phyloP scores from a whole-genome alignment of 2,329 filamentous ascomycete species.

The Aureobasidium sp. region DNA sequence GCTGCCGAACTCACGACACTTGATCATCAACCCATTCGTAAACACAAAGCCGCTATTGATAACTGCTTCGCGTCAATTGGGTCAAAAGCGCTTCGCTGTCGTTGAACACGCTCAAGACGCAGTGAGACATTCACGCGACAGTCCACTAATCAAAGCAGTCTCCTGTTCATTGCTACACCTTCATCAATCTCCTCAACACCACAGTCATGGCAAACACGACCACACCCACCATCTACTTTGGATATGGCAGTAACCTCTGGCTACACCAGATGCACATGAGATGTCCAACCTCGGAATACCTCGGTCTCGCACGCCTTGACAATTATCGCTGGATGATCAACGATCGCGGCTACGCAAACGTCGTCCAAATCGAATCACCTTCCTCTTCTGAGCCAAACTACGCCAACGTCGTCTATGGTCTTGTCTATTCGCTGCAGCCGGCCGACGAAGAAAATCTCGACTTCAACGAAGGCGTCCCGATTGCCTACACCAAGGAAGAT shows the following conservation, averaged over 20 bases:
- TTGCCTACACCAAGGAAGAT: slow-evolving; percentile 51
- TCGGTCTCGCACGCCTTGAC: slow-evolving; percentile 52
- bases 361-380: slow-evolving; percentile 38
- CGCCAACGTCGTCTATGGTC: slow-evolving; percentile 47
- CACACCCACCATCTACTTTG: slow-evolving; percentile 15
- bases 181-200: background rate
- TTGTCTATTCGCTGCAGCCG: slow-evolving; percentile 48
- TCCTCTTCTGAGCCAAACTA: slow-evolving; percentile 14
- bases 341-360: slow-evolving; percentile 59
- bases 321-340: slow-evolving; percentile 62
- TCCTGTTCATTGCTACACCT: background rate
- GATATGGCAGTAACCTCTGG: slow-evolving; percentile 49
- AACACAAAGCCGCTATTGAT: background rate
- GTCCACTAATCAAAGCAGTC: background rate
- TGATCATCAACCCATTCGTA: background rate
- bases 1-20: background rate
- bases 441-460: slow-evolving; percentile 50
- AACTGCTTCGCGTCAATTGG: background rate
- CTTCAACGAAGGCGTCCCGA: slow-evolving; percentile 55
- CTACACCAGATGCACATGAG: slow-evolving; percentile 56
- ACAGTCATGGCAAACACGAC: background rate
- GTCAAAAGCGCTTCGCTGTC: background rate
- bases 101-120: background rate
- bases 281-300: slow-evolving; percentile 49
- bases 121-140: background rate